phyloP scores from a whole-genome alignment of 192 early-diverging fungal species.

The Anaeromyces robustus region DNA sequence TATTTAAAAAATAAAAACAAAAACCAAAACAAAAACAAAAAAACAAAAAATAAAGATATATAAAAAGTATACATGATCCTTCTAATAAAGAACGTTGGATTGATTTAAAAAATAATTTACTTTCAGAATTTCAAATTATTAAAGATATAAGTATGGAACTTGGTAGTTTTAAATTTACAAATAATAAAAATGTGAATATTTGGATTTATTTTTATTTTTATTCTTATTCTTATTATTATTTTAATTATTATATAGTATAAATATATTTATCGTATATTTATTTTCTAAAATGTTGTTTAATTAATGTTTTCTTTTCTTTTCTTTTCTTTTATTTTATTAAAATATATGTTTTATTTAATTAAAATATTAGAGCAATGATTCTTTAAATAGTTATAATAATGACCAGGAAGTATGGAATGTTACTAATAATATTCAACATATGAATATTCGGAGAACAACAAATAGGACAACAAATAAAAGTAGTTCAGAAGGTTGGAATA shows the following conservation, averaged over 20 bases:
- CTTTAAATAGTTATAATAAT: neutral
- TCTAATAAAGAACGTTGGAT: slow-evolving; percentile 19
- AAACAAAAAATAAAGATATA: too few relatives aligned
- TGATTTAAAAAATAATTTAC: slow-evolving; percentile 12
- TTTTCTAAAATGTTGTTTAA: too few relatives aligned
- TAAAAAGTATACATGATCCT: slow-evolving; percentile 15
- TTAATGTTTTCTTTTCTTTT: too few relatives aligned
- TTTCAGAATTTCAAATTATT: slow-evolving; percentile 26
- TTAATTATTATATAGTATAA: too few relatives aligned
- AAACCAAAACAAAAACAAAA: too few relatives aligned
- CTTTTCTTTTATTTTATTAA: too few relatives aligned
- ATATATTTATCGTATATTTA: too few relatives aligned
- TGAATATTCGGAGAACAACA: neutral
- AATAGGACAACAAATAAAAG: neutral
- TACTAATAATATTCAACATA: neutral
- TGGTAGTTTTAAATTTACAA: slow-evolving; percentile 27
- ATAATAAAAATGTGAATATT: neutral
- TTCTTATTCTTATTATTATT: too few relatives aligned
- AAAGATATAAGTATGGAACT: slow-evolving; percentile 34
- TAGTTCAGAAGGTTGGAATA: neutral
- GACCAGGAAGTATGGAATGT: neutral
- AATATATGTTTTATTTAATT: too few relatives aligned
- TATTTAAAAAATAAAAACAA: too few relatives aligned
- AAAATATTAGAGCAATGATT: neutral
- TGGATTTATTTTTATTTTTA: too few relatives aligned